Evolutionary conservation across 331 rosid species (phyloP), one percentile per base, ranked within the genome.

Genomic region (Malus hybrid): DNA sequence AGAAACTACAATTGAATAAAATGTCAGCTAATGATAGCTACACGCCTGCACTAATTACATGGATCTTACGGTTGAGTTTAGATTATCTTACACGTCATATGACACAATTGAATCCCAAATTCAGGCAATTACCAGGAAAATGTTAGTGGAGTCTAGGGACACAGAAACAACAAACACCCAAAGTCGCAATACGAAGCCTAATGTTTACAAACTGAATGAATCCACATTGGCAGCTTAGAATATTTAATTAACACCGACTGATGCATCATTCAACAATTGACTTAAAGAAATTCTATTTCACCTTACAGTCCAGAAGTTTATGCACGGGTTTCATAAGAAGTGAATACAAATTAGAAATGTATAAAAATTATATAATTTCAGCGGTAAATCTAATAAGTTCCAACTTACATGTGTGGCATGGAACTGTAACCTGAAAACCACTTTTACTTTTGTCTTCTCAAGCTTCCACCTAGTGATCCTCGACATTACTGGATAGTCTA

Each of bases 381-480:
- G 64, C 44, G 66, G 56, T 7, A 74, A 31, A 42, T 64, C 65
- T 29, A 32, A 15, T 9, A 52, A 12, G 44, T 67, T 22, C 52
- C 10, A 34, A 65, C 97, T 90, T 89, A 95, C 99, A 88, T 95
- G 99, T 28, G 99, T 92, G 64, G 99, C 97, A 76, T 92, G 89
- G 76, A 95, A 95, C 67, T 95, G 99, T 72, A 95, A 90, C 80
- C 98, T 87, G 85, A 95, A 95, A 83, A 95, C 99, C 81, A 95
- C 99, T 83, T 95, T 95, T 16, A 95, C 97, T 90, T 92, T 95
- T 33, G 99, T 90, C 88, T 95, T 90, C 93, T 95, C 99, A 75
- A 84, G 82, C 90, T 90, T 92, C 97, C 99, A 95, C 87, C 79
- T 90, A 28, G 96, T 79, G 77, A 90, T 79, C 84, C 99, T 90